Percentiles rank a stretch among this genome's conserved stretches.
Conservation (phyloP, 495 filamentous ascomycete genomes). For the Xylaria castorea region DNA sequence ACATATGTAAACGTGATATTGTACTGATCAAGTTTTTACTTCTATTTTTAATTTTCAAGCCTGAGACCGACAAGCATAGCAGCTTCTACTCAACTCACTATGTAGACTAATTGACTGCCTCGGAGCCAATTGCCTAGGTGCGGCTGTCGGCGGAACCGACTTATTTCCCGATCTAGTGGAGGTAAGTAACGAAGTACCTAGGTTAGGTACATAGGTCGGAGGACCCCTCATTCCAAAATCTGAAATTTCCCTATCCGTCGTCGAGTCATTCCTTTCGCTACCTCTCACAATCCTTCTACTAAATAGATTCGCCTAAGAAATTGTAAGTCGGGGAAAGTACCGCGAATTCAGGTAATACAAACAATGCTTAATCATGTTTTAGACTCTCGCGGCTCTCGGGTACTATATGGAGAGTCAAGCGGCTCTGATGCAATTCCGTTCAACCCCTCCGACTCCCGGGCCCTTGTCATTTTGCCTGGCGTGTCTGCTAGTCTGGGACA, state of each 20-base stretch:
- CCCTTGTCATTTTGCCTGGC: slow-evolving; percentile 14
- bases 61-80: neutral
- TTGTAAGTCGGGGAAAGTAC: neutral
- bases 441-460: slow-evolving; percentile 29
- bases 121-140: neutral
- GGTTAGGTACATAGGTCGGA: neutral
- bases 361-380: neutral
- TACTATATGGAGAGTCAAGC: neutral
- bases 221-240: neutral
- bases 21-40: neutral
- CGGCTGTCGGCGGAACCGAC: slow-evolving; percentile 16
- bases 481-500: slow-evolving; percentile 11
- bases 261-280: neutral
- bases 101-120: no score
- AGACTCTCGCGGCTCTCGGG: slow-evolving; percentile 25
- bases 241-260: neutral
- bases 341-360: neutral
- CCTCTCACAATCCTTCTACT: neutral
- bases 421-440: slow-evolving; percentile 27
- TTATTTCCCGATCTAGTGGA: neutral
- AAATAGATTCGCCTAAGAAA: neutral
- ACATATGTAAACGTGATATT: neutral
- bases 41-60: neutral
- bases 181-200: no score
- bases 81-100: neutral